These are phyloP conservation scores for Ambrosia hybrid DNA, from an alignment of 140 eudicot genomes.

Conservation along the genomic window DNA sequence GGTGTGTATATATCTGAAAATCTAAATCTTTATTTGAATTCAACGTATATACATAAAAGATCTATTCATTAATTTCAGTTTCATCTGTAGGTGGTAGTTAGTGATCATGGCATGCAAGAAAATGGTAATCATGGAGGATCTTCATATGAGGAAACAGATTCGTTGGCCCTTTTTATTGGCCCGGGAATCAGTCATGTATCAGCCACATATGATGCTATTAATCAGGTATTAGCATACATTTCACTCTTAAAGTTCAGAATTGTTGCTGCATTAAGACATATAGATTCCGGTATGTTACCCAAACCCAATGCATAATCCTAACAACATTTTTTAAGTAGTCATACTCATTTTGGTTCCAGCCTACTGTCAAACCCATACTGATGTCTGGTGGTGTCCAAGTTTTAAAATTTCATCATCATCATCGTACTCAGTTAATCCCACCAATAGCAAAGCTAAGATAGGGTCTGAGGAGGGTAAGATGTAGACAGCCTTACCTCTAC, in stretches of 20 bases:
- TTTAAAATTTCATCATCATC: too few relatives aligned
- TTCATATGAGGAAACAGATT: conserved; percentile 87
- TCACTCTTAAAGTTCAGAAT: neutral
- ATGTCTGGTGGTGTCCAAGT: too few relatives aligned
- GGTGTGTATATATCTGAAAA: conserved; percentile 48
- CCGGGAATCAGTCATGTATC: conserved; percentile 34
- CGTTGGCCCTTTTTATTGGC: conserved; percentile 78
- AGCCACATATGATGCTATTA: conserved; percentile 40
- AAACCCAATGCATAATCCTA: too few relatives aligned
- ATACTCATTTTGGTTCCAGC: too few relatives aligned
- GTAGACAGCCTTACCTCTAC: too few relatives aligned
- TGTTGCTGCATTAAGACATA: too few relatives aligned
- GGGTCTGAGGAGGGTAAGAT: too few relatives aligned
- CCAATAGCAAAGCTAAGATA: too few relatives aligned
- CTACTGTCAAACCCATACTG: too few relatives aligned
- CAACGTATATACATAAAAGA: neutral
- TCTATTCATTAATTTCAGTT: conserved; percentile 6
- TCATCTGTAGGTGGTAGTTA: conserved; percentile 65
- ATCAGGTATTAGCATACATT: conserved; percentile 51
- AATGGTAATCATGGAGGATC: conserved; percentile 97
- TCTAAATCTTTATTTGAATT: neutral
- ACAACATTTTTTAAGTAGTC: too few relatives aligned
- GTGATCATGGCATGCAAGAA: conserved; percentile 97
- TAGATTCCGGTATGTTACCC: too few relatives aligned
- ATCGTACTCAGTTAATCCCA: too few relatives aligned